Conservation (phyloP, 2,329 filamentous ascomycete genomes). For the Penicillium digitatum region DNA sequence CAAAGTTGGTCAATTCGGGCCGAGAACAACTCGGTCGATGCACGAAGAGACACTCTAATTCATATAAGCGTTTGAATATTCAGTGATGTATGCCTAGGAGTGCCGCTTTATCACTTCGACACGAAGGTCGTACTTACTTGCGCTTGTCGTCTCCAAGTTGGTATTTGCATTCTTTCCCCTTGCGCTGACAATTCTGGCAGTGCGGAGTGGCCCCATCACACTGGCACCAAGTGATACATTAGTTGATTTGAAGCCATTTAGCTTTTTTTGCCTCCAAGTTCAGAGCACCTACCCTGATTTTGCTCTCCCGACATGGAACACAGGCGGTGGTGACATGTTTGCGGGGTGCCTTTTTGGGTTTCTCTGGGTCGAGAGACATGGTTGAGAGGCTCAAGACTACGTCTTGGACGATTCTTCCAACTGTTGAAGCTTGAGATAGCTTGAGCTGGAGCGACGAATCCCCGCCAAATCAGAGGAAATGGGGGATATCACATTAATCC, state of each 20-base stretch:
- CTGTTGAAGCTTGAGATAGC: neutral
- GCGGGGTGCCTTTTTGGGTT: slow-evolving; percentile 32
- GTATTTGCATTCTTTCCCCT: slow-evolving; percentile 39
- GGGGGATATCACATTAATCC: slow-evolving; percentile 4
- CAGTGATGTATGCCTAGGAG: neutral
- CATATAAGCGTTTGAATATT: slow-evolving; percentile 9
- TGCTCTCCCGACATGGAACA: slow-evolving; percentile 46
- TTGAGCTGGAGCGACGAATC: neutral
- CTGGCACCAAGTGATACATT: slow-evolving; percentile 18
- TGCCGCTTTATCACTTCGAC: neutral
- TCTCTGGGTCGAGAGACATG: slow-evolving; percentile 28
- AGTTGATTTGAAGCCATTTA: neutral
- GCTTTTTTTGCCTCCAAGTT: neutral
- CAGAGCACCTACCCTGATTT: slow-evolving; percentile 38
- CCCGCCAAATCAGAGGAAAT: slow-evolving; percentile 2
- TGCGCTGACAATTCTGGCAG: slow-evolving; percentile 39
- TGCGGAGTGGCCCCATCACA: slow-evolving; percentile 39
- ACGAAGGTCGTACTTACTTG: slow-evolving; percentile 30
- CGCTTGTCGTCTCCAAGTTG: slow-evolving; percentile 41
- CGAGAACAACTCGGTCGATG: slow-evolving; percentile 37
- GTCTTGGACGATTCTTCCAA: neutral
- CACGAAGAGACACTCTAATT: slow-evolving; percentile 34
- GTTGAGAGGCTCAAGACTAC: neutral
- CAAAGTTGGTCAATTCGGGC: slow-evolving; percentile 38
- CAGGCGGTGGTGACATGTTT: slow-evolving; percentile 47